Percentiles rank a stretch among this genome's conserved stretches.
Evolutionary conservation across 257 asterid genomes (phyloP).

Genomic region (Asclepias syriaca): DNA sequence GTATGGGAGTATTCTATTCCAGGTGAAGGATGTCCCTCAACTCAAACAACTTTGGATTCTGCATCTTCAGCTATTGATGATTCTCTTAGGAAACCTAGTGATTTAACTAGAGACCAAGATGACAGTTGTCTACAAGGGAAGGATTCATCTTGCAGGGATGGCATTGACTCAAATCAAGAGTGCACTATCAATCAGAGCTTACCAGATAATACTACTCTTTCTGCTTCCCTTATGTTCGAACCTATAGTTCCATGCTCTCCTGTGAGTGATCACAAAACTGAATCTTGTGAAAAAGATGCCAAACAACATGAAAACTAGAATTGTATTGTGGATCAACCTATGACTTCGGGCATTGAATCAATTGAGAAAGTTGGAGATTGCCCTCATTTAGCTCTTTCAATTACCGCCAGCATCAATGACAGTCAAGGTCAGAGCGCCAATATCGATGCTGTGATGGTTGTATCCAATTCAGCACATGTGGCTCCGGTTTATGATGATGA

Average conservation of each 20-base stretch:
- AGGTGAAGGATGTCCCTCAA: not conserved
- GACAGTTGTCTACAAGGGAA: not conserved
- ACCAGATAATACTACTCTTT: not conserved
- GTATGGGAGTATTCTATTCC: not conserved
- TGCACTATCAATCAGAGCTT: not conserved
- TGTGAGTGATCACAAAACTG: conserved; percentile 15
- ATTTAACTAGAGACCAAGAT: conserved; percentile 20
- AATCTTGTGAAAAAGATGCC: conserved; percentile 20
- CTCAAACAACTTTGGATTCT: conserved; percentile 1
- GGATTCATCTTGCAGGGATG: conserved; percentile 3
- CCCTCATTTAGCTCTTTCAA: conserved; percentile 7
- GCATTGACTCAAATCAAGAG: conserved; percentile 18
- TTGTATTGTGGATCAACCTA: conserved; percentile 20
- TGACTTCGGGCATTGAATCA: conserved; percentile 24
- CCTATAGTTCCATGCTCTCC: conserved; percentile 14
- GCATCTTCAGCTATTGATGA: not conserved
- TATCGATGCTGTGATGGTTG: conserved; percentile 18
- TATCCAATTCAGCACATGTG: conserved; percentile 17
- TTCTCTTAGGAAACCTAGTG: conserved; percentile 1
- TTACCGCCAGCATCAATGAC: not conserved
- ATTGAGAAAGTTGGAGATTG: conserved; percentile 27
- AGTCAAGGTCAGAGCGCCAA: not conserved
- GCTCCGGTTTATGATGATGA: conserved; percentile 13
- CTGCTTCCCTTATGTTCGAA: not conserved
- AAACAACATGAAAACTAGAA: conserved; percentile 14